Conservation (phyloP, 2,329 filamentous ascomycete genomes). For the Penicillium nordicum region DNA sequence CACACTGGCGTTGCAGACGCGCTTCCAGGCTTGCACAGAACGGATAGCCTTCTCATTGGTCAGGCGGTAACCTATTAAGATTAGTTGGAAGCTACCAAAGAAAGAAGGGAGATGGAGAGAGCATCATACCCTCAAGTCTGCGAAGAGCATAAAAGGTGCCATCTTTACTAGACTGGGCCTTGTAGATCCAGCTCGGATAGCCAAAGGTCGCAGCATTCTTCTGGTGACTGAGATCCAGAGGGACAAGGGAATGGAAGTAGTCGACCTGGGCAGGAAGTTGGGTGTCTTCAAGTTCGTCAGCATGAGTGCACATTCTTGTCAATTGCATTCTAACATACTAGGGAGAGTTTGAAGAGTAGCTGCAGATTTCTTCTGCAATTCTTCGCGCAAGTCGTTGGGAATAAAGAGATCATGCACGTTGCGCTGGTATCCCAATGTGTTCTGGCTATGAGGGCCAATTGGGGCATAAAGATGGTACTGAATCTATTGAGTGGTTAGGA, state of each 20-base stretch:
- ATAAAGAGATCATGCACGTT: conserved; percentile 90
- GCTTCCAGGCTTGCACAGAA: conserved; percentile 83
- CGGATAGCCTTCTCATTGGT: conserved; percentile 87
- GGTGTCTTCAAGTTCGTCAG: conserved; percentile 48
- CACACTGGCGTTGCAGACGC: conserved; percentile 74
- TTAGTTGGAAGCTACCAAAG: conserved; percentile 2
- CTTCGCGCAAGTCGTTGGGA: conserved; percentile 78
- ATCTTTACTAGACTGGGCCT: conserved; percentile 83
- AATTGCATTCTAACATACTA: conserved; percentile 49
- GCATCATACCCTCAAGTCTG: conserved; percentile 67
- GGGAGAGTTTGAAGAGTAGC: conserved; percentile 81
- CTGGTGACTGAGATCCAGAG: conserved; percentile 76
- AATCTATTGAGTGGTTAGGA: conserved; percentile 48
- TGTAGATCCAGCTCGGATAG: conserved; percentile 91
- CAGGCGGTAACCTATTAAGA: conserved; percentile 66
- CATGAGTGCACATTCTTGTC: not conserved
- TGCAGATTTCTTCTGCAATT: conserved; percentile 83
- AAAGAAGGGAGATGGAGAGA: not conserved
- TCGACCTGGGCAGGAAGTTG: conserved; percentile 73
- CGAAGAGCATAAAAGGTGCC: conserved; percentile 84
- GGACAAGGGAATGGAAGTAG: conserved; percentile 87
- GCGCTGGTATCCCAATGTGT: conserved; percentile 78
- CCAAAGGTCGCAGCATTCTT: conserved; percentile 78
- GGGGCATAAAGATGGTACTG: conserved; percentile 94
- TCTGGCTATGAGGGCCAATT: conserved; percentile 75